Percentiles rank a stretch among this genome's conserved stretches.
phyloP scores from a whole-genome alignment of 164 flowering plant genomes.

The Umbilicus rupestris region DNA sequence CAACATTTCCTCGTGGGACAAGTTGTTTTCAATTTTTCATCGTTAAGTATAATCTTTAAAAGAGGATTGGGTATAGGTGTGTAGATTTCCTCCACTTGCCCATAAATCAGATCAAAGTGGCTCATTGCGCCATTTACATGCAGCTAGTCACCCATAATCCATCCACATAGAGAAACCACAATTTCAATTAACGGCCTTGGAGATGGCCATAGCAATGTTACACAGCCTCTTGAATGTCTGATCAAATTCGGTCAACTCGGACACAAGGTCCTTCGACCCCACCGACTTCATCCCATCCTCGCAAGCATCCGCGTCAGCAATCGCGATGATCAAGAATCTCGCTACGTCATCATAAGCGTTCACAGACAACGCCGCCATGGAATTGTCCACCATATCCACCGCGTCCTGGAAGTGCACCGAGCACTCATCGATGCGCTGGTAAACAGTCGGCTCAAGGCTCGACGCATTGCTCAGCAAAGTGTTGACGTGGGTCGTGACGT shows the following conservation, averaged over 20 bases:
- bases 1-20: too few species aligned
- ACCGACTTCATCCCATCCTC: slow-evolving; percentile 13
- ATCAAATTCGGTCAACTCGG: background rate
- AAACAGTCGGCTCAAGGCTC: slow-evolving; percentile 15
- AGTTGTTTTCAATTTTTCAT: too few species aligned
- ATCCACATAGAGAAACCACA: too few species aligned
- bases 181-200: background rate
- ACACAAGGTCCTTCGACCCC: background rate
- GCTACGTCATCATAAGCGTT: slow-evolving; percentile 18
- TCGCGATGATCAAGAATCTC: slow-evolving; percentile 24
- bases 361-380: slow-evolving; percentile 25
- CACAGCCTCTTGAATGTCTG: slow-evolving; percentile 14
- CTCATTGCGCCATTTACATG: too few species aligned
- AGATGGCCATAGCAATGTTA: slow-evolving; percentile 10
- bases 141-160: too few species aligned
- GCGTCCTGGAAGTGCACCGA: slow-evolving; percentile 24
- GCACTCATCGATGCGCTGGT: slow-evolving; percentile 32
- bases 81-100: too few species aligned
- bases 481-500: slow-evolving; percentile 12
- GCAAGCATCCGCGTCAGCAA: slow-evolving; percentile 22
- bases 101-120: too few species aligned
- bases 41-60: too few species aligned
- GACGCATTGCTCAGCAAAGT: slow-evolving; percentile 4
- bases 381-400: slow-evolving; percentile 29
- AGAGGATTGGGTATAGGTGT: too few species aligned